These are phyloP conservation scores for Galerina marginata DNA, from an alignment of 768 basidiomycete species.

Conservation along the genomic window DNA sequence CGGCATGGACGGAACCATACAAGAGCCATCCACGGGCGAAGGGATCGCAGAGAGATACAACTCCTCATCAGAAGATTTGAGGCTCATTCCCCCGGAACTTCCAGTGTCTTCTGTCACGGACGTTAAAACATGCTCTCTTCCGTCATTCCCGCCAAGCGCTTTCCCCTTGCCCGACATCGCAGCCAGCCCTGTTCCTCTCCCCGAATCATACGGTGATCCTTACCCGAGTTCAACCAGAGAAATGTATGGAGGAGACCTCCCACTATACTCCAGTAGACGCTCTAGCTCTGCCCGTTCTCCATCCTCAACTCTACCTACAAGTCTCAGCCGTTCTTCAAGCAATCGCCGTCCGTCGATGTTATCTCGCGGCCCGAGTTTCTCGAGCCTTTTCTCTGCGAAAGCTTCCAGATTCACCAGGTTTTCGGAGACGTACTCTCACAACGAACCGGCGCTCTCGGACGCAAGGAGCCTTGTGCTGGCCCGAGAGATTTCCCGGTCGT, in stretches of 20 bases:
- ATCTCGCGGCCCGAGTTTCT: slow-evolving; percentile 1
- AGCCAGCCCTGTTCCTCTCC: not conserved
- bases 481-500: slow-evolving; percentile 10
- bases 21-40: no score
- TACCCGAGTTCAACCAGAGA: not conserved
- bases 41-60: no score
- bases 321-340: not conserved
- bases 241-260: not conserved
- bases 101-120: no score
- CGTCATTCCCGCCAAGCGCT: no score
- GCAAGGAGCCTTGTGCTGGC: slow-evolving; percentile 10
- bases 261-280: not conserved
- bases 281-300: no score
- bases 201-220: not conserved
- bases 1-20: no score
- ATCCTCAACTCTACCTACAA: not conserved
- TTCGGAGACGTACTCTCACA: not conserved
- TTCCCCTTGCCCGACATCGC: no score
- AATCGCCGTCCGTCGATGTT: not conserved
- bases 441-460: slow-evolving; percentile 12
- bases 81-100: no score
- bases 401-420: slow-evolving; percentile 6
- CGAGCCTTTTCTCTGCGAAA: not conserved
- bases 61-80: no score
- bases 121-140: no score